A percentile compares a stretch with the other conserved stretches of the same genome.
Evolutionary conservation across 164 flowering plant species (phyloP).

Genomic region (Magnolia officinalis): DNA sequence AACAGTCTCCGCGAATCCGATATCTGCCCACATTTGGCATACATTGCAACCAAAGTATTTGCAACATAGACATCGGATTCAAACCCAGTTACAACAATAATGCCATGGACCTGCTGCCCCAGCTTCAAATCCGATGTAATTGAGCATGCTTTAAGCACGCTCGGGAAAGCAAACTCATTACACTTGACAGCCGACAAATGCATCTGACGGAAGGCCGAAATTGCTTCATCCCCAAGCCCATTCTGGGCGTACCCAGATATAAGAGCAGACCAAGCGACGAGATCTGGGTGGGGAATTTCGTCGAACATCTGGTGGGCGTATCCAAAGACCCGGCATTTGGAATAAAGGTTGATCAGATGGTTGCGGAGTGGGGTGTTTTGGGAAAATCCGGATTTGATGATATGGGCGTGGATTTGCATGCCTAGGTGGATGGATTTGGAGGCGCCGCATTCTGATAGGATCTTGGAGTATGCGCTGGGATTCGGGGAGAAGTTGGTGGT

Average conservation of each 20-base stretch:
- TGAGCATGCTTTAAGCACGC: slow-evolving; percentile 74
- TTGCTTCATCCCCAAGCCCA: slow-evolving; percentile 50
- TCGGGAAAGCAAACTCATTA: slow-evolving; percentile 60
- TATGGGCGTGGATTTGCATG: slow-evolving; percentile 56
- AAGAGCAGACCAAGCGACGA: slow-evolving; percentile 72
- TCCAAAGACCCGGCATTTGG: slow-evolving; percentile 40
- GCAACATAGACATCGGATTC: slow-evolving; percentile 60
- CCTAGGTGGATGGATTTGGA: slow-evolving; percentile 45
- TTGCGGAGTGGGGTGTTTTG: slow-evolving; percentile 30
- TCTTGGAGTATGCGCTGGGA: slow-evolving; percentile 31
- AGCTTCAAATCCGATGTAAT: slow-evolving; percentile 31
- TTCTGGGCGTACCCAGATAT: slow-evolving; percentile 68
- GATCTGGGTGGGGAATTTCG: slow-evolving; percentile 55
- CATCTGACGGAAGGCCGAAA: slow-evolving; percentile 46
- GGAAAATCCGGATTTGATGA: slow-evolving; percentile 38
- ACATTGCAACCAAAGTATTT: slow-evolving; percentile 70
- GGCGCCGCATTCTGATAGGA: slow-evolving; percentile 40
- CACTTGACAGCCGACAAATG: slow-evolving; percentile 44
- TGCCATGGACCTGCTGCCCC: slow-evolving; percentile 69
- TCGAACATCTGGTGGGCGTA: slow-evolving; percentile 59
- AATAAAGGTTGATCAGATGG: slow-evolving; percentile 52
- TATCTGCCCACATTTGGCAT: slow-evolving; percentile 63
- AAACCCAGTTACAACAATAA: slow-evolving; percentile 53
- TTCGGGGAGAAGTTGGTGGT: slow-evolving; percentile 14
- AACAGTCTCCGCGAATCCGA: slow-evolving; percentile 54